Base-by-base conservation (phyloP, 2,329 filamentous ascomycete genomes). In the Cyphellophora attinorum region DNA sequence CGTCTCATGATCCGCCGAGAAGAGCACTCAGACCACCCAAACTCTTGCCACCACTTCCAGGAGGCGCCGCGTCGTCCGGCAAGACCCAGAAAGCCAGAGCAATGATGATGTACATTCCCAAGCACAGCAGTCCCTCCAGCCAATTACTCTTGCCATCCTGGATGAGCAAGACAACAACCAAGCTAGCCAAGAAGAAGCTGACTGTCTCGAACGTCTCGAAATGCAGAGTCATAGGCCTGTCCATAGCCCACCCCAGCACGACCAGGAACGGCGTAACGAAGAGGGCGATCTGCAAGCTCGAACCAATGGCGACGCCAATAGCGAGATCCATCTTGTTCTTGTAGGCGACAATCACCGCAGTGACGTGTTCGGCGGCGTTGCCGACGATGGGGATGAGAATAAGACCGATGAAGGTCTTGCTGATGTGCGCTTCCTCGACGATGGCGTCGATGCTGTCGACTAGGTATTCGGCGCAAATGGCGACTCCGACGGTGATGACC, bases 71-170 rank as follows among this genome's bases (percentile, higher is more conserved):
- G 40, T 60, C 51, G 38, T 68, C 64, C 11, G 64, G 64, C 42
- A 68, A 64, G 35, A 68, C 61, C 35, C 59, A 67, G 51, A 67
- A 66, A 3, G 63, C 64, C 34, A 67, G 51, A 3, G 62, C 63
- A 30, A 67, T 59, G 35, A 67, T 66, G 31, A 59, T 29, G 37
- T 64, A 62, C 67, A 70, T 64, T 52, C 68, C 68, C 41, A 72
- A 46, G 37, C 77, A 70, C 74, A 89, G 81, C 31, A 80, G 80
- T 29, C 83, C 83, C 56, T 89, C 83, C 14, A 89, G 72, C 48
- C 89, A 89, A 58, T 89, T 91, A 11, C 78, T 84, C 58, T 82
- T 84, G 51, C 84, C 84, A 51, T 89, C 84, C 53, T 84, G 79
- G 28, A 88, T 79, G 3, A 81, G 58, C 76, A 86, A 37, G 6